Conservation (phyloP, 75 land plant genomes). For the Gnetum montanum region DNA sequence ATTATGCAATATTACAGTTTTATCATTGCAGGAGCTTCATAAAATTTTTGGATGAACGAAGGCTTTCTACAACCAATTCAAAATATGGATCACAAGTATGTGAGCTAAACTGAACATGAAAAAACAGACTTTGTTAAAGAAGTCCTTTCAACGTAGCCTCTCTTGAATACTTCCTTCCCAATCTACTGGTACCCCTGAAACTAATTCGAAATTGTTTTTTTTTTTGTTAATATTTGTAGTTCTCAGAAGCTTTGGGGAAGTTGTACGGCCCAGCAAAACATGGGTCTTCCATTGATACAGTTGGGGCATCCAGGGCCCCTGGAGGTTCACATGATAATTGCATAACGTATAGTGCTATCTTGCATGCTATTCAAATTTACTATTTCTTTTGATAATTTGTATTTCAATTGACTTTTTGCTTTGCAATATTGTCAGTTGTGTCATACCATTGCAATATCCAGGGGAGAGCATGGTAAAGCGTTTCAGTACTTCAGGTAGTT, state of each 20-base stretch:
- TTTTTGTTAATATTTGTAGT: slow-evolving; percentile 21
- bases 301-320: slow-evolving; percentile 36
- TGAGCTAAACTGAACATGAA: too few species aligned
- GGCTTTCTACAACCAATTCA: slow-evolving; percentile 33
- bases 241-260: slow-evolving; percentile 90
- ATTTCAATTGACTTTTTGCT: too few species aligned
- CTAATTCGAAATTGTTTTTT: too few species aligned
- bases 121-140: background rate
- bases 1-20: too few species aligned
- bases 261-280: slow-evolving; percentile 72
- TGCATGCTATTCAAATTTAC: too few species aligned
- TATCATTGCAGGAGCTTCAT: slow-evolving; percentile 56
- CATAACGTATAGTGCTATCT: slow-evolving; percentile 38
- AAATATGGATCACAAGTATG: slow-evolving; percentile 79
- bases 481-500: slow-evolving; percentile 73
- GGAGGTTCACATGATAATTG: slow-evolving; percentile 70
- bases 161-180: too few species aligned
- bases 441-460: slow-evolving; percentile 35
- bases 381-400: too few species aligned
- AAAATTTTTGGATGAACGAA: slow-evolving; percentile 75
- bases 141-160: too few species aligned
- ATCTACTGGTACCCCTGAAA: too few species aligned
- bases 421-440: slow-evolving; percentile 49
- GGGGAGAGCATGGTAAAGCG: slow-evolving; percentile 15
- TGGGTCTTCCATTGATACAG: slow-evolving; percentile 24